Conservation (phyloP, 257 asterid species). For the Ballota nigra region DNA sequence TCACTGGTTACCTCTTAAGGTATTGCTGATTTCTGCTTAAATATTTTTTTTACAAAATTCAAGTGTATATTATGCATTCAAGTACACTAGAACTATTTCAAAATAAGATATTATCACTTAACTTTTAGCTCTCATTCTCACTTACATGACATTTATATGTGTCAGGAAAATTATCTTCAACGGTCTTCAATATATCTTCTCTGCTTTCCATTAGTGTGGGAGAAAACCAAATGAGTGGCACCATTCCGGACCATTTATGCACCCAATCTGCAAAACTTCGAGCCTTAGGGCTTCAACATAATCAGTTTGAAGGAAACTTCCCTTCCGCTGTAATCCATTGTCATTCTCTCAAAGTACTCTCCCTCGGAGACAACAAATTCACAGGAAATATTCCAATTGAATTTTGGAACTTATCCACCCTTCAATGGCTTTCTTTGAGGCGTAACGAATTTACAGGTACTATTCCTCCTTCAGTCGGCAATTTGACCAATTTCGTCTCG, state of each 20-base stretch:
- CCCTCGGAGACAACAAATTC: not conserved
- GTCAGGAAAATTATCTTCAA: not conserved
- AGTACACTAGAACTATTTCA: no score
- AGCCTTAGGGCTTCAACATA: not conserved
- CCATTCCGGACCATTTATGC: not conserved
- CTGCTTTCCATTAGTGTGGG: not conserved
- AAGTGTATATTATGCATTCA: no score
- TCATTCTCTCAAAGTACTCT: not conserved
- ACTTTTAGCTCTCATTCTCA: no score
- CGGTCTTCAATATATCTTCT: not conserved
- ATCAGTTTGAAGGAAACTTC: slow-evolving; percentile 7
- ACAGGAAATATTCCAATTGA: not conserved
- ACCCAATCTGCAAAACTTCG: not conserved
- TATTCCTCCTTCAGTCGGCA: slow-evolving; percentile 16
- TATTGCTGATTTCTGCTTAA: no score
- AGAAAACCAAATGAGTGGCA: not conserved
- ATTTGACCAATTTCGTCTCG: not conserved
- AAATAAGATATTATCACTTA: no score
- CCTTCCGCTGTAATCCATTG: not conserved
- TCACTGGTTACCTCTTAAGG: no score
- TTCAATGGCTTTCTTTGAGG: not conserved
- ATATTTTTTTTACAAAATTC: no score
- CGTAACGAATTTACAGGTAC: not conserved
- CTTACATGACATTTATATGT: no score
- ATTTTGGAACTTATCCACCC: not conserved